Evolutionary conservation across 257 asterid species (phyloP).

Genomic region (Solanum virginianum): DNA sequence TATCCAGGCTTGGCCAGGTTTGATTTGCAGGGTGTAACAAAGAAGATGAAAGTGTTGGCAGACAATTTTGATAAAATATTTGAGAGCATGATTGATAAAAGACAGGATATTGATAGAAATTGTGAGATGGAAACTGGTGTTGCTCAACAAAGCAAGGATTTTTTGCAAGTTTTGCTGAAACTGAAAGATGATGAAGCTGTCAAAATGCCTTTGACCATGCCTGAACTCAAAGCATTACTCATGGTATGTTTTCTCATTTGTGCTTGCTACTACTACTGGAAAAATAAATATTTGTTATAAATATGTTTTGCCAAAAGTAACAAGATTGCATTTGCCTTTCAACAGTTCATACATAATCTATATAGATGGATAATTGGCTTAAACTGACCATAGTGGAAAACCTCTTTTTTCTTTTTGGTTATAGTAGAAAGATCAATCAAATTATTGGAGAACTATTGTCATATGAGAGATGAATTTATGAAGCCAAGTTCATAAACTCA

Average conservation of each 20-base stretch:
- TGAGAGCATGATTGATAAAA: slow-evolving; percentile 33
- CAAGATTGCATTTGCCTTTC: neutral
- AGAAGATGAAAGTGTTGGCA: slow-evolving; percentile 34
- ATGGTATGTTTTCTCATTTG: slow-evolving; percentile 30
- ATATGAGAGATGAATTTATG: neutral
- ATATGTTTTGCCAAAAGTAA: neutral
- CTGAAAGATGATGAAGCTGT: slow-evolving; percentile 38
- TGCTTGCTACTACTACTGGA: neutral
- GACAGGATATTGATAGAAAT: slow-evolving; percentile 8
- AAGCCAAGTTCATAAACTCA: neutral
- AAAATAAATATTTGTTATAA: neutral
- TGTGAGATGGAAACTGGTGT: neutral
- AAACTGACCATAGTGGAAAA: neutral
- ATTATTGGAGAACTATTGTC: neutral
- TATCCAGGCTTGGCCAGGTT: slow-evolving; percentile 48
- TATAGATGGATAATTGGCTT: neutral
- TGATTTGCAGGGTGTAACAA: slow-evolving; percentile 55
- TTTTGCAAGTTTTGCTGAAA: slow-evolving; percentile 43
- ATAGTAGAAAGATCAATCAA: neutral
- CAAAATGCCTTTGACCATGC: slow-evolving; percentile 39
- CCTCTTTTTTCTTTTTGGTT: neutral
- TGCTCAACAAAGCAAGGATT: slow-evolving; percentile 31
- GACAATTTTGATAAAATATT: slow-evolving; percentile 44
- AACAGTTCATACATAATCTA: neutral
- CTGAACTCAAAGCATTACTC: slow-evolving; percentile 61